A percentile compares a stretch with the other conserved stretches of the same genome.
phyloP scores from a whole-genome alignment of 257 asterid genomes.

The Solanum medicagineum region DNA sequence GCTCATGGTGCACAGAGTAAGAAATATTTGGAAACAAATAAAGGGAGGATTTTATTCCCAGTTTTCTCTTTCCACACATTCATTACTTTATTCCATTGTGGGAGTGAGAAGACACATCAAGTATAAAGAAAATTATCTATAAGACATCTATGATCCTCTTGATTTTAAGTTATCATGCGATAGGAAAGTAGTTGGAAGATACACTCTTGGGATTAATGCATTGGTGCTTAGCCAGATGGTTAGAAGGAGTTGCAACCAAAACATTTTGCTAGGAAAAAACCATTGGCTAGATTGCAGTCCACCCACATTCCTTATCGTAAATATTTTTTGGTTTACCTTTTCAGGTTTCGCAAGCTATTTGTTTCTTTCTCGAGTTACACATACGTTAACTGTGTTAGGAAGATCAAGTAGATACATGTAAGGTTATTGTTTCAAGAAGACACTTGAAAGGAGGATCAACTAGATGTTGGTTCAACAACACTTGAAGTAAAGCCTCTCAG shows the following conservation, averaged over 20 bases:
- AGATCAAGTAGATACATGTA: constrained; percentile 15
- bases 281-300: background rate
- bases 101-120: background rate
- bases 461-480: background rate
- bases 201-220: background rate
- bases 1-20: background rate
- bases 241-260: background rate
- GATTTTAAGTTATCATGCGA: background rate
- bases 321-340: background rate
- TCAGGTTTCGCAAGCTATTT: constrained; percentile 88
- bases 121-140: background rate
- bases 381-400: constrained; percentile 55
- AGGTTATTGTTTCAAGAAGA: background rate
- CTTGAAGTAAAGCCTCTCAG: background rate
- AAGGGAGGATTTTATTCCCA: background rate
- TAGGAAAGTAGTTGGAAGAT: background rate
- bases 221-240: background rate
- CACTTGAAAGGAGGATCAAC: background rate
- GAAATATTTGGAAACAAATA: background rate
- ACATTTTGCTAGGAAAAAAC: background rate
- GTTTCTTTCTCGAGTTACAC: constrained; percentile 79
- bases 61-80: background rate
- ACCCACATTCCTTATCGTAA: background rate
- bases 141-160: background rate
- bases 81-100: background rate